Evolutionary conservation across 1,139 yeast genomes (phyloP).

Genomic region (Geotrichum aggregatum): DNA sequence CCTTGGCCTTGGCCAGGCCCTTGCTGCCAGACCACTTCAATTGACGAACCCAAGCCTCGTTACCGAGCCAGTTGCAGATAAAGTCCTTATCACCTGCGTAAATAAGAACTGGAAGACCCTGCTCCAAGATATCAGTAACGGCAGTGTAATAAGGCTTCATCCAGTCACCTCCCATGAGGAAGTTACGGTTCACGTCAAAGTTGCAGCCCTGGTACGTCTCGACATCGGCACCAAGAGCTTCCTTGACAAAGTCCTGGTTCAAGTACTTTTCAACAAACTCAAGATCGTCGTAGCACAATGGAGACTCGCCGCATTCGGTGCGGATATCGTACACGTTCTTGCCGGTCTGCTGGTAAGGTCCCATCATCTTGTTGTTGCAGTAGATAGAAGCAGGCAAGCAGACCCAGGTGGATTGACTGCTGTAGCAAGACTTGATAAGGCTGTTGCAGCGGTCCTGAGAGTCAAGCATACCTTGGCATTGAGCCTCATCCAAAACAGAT

Average conservation of each 20-base stretch:
- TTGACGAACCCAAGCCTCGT: slow-evolving; percentile 68
- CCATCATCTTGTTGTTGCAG: slow-evolving; percentile 58
- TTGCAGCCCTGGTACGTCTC: slow-evolving; percentile 55
- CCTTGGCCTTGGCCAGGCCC: slow-evolving; percentile 34
- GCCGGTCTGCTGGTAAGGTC: slow-evolving; percentile 56
- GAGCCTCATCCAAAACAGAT: slow-evolving; percentile 56
- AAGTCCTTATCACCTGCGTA: slow-evolving; percentile 90
- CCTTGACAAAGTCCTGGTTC: slow-evolving; percentile 57
- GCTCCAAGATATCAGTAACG: slow-evolving; percentile 55
- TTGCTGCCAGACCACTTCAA: slow-evolving; percentile 57
- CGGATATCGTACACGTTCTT: slow-evolving; percentile 69
- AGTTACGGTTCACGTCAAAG: slow-evolving; percentile 53
- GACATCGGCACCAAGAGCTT: slow-evolving; percentile 57
- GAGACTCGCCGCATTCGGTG: slow-evolving; percentile 50
- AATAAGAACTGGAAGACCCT: slow-evolving; percentile 65
- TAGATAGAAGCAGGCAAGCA: slow-evolving; percentile 68
- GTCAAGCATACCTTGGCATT: slow-evolving; percentile 54
- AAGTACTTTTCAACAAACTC: slow-evolving; percentile 54
- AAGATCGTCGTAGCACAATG: slow-evolving; percentile 57
- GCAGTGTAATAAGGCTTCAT: slow-evolving; percentile 61
- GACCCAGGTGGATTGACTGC: slow-evolving; percentile 47
- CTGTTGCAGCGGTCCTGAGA: slow-evolving; percentile 56
- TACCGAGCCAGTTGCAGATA: slow-evolving; percentile 89
- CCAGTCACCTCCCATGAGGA: slow-evolving; percentile 58
- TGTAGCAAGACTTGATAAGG: slow-evolving; percentile 53